Evolutionary conservation across 768 basidiomycete species (phyloP).

Genomic region (Mycena floridula): DNA sequence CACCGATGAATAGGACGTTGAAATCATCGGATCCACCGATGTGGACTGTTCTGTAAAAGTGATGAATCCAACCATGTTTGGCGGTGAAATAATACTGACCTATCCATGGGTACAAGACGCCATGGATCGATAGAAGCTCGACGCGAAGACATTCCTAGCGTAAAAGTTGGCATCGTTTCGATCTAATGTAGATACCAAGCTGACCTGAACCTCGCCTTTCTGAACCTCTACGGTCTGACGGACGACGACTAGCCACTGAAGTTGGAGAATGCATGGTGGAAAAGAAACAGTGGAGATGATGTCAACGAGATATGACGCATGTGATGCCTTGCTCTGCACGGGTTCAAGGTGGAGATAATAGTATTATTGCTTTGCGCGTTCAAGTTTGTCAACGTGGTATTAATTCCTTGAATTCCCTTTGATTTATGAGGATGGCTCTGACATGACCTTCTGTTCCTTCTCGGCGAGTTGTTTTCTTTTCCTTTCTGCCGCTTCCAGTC

Average conservation of each 20-base stretch:
- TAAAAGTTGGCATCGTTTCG: slow-evolving; percentile 31
- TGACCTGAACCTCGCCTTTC: too few relatives aligned
- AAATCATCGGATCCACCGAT: slow-evolving; percentile 66
- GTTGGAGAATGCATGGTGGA: slow-evolving; percentile 1
- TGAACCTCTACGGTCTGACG: slow-evolving; percentile 45
- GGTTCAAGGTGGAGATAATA: too few relatives aligned
- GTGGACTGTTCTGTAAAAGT: slow-evolving; percentile 36
- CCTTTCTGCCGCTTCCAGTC: slow-evolving; percentile 70
- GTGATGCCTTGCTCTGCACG: too few relatives aligned
- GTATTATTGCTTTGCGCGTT: too few relatives aligned
- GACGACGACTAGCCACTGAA: slow-evolving; percentile 26
- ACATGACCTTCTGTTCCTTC: slow-evolving; percentile 27
- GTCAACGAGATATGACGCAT: too few relatives aligned
- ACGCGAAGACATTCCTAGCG: slow-evolving; percentile 46
- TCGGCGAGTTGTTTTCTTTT: slow-evolving; percentile 41
- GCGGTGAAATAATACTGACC: slow-evolving; percentile 33
- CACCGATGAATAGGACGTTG: slow-evolving; percentile 93
- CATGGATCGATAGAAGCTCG: slow-evolving; percentile 74
- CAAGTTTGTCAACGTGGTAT: too few relatives aligned
- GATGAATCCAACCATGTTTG: slow-evolving; percentile 3
- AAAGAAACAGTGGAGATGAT: neutral
- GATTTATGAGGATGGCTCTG: slow-evolving; percentile 22
- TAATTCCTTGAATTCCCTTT: too few relatives aligned
- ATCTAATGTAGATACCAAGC: too few relatives aligned
- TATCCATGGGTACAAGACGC: slow-evolving; percentile 75